These are phyloP conservation scores for Colletotrichum higginsianum DNA, from an alignment of 2,329 filamentous ascomycete genomes.

Conservation along the genomic window DNA sequence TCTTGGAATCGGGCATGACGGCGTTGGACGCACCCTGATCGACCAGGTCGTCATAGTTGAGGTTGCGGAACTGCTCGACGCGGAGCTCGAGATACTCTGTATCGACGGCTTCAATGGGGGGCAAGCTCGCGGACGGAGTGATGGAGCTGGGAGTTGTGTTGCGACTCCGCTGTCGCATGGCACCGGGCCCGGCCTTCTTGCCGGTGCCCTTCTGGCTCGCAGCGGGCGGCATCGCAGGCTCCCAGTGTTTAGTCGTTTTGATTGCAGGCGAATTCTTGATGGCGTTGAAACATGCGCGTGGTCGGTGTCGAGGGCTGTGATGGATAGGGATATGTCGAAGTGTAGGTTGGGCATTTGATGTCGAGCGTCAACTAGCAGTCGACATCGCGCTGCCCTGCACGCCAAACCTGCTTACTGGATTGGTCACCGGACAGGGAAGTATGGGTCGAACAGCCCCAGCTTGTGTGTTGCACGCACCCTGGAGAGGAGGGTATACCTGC, in stretches of 20 bases:
- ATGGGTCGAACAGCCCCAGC: constrained; percentile 34
- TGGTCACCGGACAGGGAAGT: constrained; percentile 31
- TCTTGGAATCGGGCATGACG: constrained; percentile 74
- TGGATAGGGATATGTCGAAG: constrained; percentile 29
- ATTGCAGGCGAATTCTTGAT: constrained; percentile 19
- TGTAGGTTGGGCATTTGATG: constrained; percentile 22
- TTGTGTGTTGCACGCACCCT: constrained; percentile 21
- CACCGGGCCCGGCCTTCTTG: constrained; percentile 74
- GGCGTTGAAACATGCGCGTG: constrained; percentile 21
- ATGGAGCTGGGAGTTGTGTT: constrained; percentile 81
- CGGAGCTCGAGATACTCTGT: constrained; percentile 78
- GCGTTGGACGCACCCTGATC: constrained; percentile 72
- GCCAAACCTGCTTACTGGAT: constrained; percentile 38
- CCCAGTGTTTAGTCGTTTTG: constrained; percentile 3
- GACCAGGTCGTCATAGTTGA: constrained; percentile 79
- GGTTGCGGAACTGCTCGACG: constrained; percentile 71
- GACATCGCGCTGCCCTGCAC: constrained; percentile 36
- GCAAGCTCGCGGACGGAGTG: constrained; percentile 65
- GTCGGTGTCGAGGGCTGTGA: constrained; percentile 27
- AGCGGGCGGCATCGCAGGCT: constrained; percentile 67
- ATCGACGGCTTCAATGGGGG: constrained; percentile 68
- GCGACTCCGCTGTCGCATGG: constrained; percentile 78
- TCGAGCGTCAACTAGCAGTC: constrained; percentile 31
- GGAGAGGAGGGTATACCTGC: background rate
- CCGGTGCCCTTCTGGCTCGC: constrained; percentile 74